Conservation (phyloP, 176 grass and related monocot species). For the Oryza nivara region DNA sequence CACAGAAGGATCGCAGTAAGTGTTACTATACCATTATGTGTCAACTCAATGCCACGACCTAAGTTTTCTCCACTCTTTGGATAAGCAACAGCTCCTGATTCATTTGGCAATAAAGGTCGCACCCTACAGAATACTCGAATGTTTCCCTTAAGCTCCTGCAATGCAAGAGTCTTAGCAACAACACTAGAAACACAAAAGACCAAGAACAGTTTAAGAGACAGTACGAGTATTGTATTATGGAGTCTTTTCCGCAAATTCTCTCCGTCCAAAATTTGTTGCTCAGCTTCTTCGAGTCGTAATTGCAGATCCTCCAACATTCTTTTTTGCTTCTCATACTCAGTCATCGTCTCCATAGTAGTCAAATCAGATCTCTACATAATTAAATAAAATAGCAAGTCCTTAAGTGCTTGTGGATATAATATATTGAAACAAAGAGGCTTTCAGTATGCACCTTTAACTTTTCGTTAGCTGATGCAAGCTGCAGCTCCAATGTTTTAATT, state of each 20-base stretch:
- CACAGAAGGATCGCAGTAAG: background rate
- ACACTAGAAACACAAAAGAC: background rate
- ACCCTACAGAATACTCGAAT: conserved; percentile 93
- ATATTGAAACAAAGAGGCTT: background rate
- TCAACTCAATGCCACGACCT: conserved; percentile 77
- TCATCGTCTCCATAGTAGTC: conserved; percentile 52
- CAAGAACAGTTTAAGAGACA: background rate
- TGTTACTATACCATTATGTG: conserved; percentile 53
- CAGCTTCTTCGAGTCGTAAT: conserved; percentile 63
- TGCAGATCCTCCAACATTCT: conserved; percentile 53
- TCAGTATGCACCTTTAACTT: conserved; percentile 49
- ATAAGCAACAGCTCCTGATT: conserved; percentile 70
- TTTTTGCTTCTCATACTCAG: conserved; percentile 68
- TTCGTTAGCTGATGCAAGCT: conserved; percentile 61
- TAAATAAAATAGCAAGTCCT: background rate
- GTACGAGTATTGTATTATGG: conserved; percentile 86
- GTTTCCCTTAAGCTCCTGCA: conserved; percentile 95
- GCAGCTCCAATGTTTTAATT: conserved; percentile 57
- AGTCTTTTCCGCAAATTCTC: conserved; percentile 78
- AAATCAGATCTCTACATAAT: conserved; percentile 61
- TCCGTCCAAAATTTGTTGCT: conserved; percentile 72
- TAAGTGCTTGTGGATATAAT: background rate
- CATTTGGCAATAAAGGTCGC: conserved; percentile 59
- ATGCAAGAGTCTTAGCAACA: background rate
- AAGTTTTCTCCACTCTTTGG: conserved; percentile 67